Conservation (phyloP, 345 rosid genomes). For the Gossypium ekmanianum region DNA sequence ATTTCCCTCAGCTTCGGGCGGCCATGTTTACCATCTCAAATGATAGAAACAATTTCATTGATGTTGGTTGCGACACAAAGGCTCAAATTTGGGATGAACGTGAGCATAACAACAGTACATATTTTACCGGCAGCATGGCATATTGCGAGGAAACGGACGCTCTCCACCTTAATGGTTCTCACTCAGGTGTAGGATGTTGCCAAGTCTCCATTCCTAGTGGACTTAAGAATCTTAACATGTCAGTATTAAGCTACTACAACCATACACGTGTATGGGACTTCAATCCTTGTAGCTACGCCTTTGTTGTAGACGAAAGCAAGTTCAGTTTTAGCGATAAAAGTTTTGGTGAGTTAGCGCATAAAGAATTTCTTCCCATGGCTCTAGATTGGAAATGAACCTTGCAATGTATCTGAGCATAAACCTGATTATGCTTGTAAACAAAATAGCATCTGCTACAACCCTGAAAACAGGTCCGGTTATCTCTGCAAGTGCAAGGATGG, state of each 20-base stretch:
- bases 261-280: not conserved
- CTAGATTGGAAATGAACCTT: not conserved
- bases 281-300: constrained; percentile 4
- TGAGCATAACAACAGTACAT: not conserved
- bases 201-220: not conserved
- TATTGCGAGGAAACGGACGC: not conserved
- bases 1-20: not conserved
- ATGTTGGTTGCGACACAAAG: not conserved
- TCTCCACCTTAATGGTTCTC: not conserved
- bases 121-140: not conserved
- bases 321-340: not conserved
- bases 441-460: not conserved
- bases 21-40: not conserved
- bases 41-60: not conserved
- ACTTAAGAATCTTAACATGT: not conserved
- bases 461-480: not conserved
- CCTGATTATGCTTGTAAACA: not conserved
- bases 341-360: not conserved
- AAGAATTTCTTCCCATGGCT: not conserved
- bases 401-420: not conserved
- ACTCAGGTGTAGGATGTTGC: constrained; percentile 1
- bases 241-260: not conserved
- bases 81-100: not conserved
- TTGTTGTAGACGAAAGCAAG: not conserved
- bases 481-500: not conserved